Evolutionary conservation across 139 green algal species (phyloP).

Genomic region (Dunaliella sp.): DNA sequence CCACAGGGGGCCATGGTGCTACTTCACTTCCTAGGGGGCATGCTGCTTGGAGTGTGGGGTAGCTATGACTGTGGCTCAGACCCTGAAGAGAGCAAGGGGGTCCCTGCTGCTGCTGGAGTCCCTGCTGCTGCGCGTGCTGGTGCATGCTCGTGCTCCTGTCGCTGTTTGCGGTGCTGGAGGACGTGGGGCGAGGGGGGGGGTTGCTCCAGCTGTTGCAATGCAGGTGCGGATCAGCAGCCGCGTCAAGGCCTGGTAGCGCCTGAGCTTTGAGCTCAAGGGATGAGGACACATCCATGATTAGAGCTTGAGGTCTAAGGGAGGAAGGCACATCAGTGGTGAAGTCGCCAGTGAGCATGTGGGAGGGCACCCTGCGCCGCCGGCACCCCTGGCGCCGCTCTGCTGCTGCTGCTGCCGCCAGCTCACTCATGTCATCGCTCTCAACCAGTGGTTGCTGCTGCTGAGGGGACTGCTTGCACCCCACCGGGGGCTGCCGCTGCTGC

Average conservation of each 20-base stretch:
- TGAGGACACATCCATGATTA: too few relatives aligned
- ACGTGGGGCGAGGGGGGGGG: neutral
- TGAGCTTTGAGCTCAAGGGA: too few relatives aligned
- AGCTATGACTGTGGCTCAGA: neutral
- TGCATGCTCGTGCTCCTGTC: neutral
- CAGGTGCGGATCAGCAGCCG: neutral
- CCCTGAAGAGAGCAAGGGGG: neutral
- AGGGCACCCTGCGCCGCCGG: conserved; percentile 2
- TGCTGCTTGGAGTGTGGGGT: neutral
- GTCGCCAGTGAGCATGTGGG: conserved; percentile 2
- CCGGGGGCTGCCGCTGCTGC: neutral
- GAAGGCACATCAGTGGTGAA: conserved; percentile 1
- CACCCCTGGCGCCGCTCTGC: neutral
- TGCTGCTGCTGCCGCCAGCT: neutral
- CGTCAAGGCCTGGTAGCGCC: neutral
- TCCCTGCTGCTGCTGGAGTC: neutral
- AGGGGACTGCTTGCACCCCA: neutral
- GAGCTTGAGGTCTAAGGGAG: neutral
- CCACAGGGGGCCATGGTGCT: neutral
- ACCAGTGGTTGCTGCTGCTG: neutral
- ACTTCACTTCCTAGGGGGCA: too few relatives aligned
- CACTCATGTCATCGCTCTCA: too few relatives aligned
- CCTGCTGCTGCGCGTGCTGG: neutral
- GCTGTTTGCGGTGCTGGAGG: neutral
- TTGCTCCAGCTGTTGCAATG: neutral